Percentiles rank a stretch among this genome's conserved stretches.
Evolutionary conservation across 805 yeast genomes (phyloP).

Genomic region (Sugiyamaella mastotermitis): DNA sequence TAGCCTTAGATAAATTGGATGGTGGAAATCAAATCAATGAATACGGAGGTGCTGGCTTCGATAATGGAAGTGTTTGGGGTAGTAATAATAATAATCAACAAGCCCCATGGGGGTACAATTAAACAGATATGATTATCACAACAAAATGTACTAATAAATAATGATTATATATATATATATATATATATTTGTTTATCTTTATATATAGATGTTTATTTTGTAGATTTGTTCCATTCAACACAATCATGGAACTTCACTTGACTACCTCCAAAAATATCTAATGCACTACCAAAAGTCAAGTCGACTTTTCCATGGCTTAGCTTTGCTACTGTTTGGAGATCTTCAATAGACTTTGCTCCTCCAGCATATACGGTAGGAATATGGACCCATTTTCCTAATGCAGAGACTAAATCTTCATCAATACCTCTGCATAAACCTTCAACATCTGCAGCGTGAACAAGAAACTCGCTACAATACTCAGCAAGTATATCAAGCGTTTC

Average conservation of each 20-base stretch:
- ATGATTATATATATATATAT: too few species aligned
- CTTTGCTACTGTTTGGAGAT: constrained; percentile 56
- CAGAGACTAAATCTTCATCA: constrained; percentile 67
- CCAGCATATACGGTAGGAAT: constrained; percentile 92
- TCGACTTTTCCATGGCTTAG: constrained; percentile 82
- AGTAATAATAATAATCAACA: too few species aligned
- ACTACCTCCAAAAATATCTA: constrained; percentile 91
- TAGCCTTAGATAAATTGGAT: constrained; percentile 46
- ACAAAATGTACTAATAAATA: too few species aligned
- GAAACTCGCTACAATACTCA: constrained; percentile 72
- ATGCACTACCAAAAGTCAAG: constrained; percentile 84
- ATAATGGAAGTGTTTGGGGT: too few species aligned
- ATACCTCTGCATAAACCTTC: constrained; percentile 95
- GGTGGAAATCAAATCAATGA: constrained; percentile 4
- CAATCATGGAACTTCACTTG: constrained; percentile 72
- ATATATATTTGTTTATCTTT: too few species aligned
- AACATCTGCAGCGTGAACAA: constrained; percentile 97
- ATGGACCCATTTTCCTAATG: constrained; percentile 71
- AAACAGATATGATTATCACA: too few species aligned
- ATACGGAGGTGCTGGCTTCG: constrained; percentile 1
- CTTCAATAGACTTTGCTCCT: constrained; percentile 76
- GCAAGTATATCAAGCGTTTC: constrained; percentile 51
- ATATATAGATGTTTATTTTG: too few species aligned
- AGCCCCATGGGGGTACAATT: too few species aligned
- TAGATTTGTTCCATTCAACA: constrained; percentile 67